Evolutionary conservation across 2,329 filamentous ascomycete species (phyloP).

Genomic region (Pseudogymnoascus sp.): DNA sequence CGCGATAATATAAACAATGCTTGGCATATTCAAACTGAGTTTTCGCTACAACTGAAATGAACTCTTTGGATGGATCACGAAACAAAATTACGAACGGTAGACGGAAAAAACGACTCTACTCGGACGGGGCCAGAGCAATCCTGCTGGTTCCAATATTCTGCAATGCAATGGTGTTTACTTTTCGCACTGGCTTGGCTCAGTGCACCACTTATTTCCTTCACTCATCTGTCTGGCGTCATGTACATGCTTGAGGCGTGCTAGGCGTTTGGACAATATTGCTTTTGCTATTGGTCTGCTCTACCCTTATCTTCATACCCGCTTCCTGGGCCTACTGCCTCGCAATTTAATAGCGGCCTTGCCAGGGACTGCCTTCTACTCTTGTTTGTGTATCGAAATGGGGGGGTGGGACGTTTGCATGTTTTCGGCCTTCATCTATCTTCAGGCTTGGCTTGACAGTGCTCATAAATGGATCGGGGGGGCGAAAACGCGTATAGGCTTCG

Average conservation of each 20-base stretch:
- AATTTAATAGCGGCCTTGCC: conserved; percentile 6
- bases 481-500: conserved; percentile 6
- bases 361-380: conserved; percentile 6
- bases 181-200: not conserved
- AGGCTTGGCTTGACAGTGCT: conserved; percentile 4
- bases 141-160: conserved; percentile 3
- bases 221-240: conserved; percentile 6
- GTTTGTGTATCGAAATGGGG: conserved; percentile 7
- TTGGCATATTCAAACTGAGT: conserved; percentile 8
- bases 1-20: conserved; percentile 7
- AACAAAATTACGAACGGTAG: conserved; percentile 8
- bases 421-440: conserved; percentile 7
- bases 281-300: conserved; percentile 8
- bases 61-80: conserved; percentile 9
- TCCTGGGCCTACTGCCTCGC: conserved; percentile 5
- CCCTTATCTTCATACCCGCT: conserved; percentile 8
- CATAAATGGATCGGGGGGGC: conserved; percentile 6
- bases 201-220: conserved; percentile 1
- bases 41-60: conserved; percentile 7
- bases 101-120: conserved; percentile 7
- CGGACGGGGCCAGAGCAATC: not conserved
- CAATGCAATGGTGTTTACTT: conserved; percentile 7
- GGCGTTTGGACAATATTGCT: conserved; percentile 7
- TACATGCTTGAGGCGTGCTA: conserved; percentile 7
- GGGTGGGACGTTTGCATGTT: conserved; percentile 6